phyloP scores from a whole-genome alignment of 1,284 basidiomycete genomes.

The Ustilago xerochloae region DNA sequence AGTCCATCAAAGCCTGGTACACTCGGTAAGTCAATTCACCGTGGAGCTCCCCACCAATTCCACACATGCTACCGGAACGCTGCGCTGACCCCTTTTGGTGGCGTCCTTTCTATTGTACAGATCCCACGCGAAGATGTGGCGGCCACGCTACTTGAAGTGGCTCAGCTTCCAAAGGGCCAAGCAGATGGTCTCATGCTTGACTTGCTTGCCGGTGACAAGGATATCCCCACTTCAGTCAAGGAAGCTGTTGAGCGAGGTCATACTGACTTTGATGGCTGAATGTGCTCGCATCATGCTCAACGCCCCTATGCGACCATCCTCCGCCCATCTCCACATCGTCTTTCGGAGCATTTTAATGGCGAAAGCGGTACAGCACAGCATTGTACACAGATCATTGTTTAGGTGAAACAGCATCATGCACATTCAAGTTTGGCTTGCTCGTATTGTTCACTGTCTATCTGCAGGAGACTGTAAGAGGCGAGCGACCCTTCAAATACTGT shows the following conservation, averaged over 20 bases:
- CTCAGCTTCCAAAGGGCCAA: slow-evolving; percentile 73
- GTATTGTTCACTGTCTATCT: too few species aligned
- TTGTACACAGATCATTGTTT: too few species aligned
- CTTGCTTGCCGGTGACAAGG: slow-evolving; percentile 74
- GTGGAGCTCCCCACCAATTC: neutral
- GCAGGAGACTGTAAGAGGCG: too few species aligned
- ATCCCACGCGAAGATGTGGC: slow-evolving; percentile 75
- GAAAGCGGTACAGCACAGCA: too few species aligned
- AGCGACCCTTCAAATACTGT: too few species aligned
- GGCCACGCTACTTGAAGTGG: slow-evolving; percentile 72
- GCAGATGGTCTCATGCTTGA: slow-evolving; percentile 75
- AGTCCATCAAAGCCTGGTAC: slow-evolving; percentile 31
- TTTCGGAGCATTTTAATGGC: too few species aligned
- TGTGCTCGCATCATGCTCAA: neutral
- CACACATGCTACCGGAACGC: neutral
- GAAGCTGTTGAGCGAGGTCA: slow-evolving; percentile 72
- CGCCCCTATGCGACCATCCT: too few species aligned
- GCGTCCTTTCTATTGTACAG: neutral
- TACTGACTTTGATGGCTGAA: slow-evolving; percentile 68
- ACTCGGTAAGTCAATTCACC: slow-evolving; percentile 22
- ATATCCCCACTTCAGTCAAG: slow-evolving; percentile 72
- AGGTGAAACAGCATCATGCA: too few species aligned
- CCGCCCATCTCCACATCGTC: too few species aligned
- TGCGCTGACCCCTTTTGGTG: neutral
- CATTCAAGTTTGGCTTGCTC: too few species aligned